A percentile compares a stretch with the other conserved stretches of the same genome.
phyloP scores from a whole-genome alignment of 192 early-diverging fungal species.

The Coemansia biformis region DNA sequence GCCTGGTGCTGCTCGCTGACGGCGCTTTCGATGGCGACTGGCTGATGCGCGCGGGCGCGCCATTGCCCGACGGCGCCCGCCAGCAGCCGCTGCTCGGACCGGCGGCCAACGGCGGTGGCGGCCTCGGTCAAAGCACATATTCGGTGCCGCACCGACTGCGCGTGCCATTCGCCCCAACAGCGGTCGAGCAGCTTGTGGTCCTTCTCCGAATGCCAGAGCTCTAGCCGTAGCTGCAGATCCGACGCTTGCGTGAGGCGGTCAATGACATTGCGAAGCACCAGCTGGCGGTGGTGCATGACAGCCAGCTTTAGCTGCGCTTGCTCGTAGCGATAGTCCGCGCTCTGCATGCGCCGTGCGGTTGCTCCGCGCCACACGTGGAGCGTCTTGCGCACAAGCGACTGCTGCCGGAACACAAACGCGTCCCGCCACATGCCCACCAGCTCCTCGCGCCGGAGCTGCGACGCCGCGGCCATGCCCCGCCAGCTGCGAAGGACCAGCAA shows the following conservation, averaged over 20 bases:
- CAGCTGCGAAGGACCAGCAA: conserved; percentile 23
- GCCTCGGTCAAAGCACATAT: neutral
- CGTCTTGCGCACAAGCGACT: conserved; percentile 1
- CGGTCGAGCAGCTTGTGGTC: neutral
- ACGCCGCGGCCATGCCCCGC: conserved; percentile 21
- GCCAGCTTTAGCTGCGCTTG: conserved; percentile 11
- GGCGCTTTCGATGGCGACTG: neutral
- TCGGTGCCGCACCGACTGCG: neutral
- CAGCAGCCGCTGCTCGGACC: neutral
- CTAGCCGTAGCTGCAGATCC: conserved; percentile 6
- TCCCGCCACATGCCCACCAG: conserved; percentile 21
- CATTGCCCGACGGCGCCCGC: neutral
- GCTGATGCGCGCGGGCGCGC: conserved; percentile 1
- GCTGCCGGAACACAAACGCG: conserved; percentile 11
- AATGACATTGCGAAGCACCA: neutral
- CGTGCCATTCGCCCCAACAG: conserved; percentile 3
- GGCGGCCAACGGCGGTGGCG: neutral
- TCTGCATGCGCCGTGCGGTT: neutral
- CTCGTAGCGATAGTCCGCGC: conserved; percentile 4
- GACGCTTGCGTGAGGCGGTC: neutral
- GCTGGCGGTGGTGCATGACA: conserved; percentile 11
- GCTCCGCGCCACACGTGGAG: conserved; percentile 6
- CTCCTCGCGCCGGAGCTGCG: conserved; percentile 19
- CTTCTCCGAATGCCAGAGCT: neutral
- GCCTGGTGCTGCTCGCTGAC: neutral